Evolutionary conservation across 352 stramenopile genomes (phyloP), one percentile per base, ranked within the genome.

Genomic region (Nothophytophthora sp.): DNA sequence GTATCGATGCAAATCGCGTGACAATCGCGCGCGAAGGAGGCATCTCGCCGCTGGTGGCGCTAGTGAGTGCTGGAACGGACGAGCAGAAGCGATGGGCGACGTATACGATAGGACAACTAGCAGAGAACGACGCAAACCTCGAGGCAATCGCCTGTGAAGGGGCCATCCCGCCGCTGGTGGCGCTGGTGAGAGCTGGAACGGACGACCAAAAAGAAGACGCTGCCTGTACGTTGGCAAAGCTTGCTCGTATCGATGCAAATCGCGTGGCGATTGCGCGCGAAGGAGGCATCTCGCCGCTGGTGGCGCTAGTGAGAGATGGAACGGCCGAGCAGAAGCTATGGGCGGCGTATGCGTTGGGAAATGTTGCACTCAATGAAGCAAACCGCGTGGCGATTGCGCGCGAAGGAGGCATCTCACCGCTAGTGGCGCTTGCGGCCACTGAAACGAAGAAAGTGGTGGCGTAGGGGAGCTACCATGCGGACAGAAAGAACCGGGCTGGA

Each of bases 121-220:
- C 41, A 18, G 25, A n/a, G 16, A 48, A 29, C 27, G 41, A 36
- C 27, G 15, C 15, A 12, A 29, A 36, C 25, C 41, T 24, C 12
- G 20, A 18, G 1, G 18, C 12, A 8, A 18, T 48, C 16, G 41
- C 41, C 11, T 28, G 12, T 6, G 28, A 48, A 27, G 41, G 41
- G 9, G 25, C 18, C 2, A 49, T 55, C 23, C 24, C 37, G 5
- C 27, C 36, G 15, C 28, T 55, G 9, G 12, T 48, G 4, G 36
- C 27, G 8, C 48, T 55, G 15, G 13, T 55, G 15, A 35, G 35
- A 24, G 6, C n/a, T 18, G 48, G 37, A 12, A 55, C 12, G 1
- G 16, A 36, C 13, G 5, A 8, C 4, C 36, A 55, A 38, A 55
- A 49, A 27, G 4, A 48, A 19, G 25, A 42, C 18, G 48, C 48